These are phyloP conservation scores for Lactarius hatsudake DNA, from an alignment of 768 basidiomycete species.

Conservation along the genomic window DNA sequence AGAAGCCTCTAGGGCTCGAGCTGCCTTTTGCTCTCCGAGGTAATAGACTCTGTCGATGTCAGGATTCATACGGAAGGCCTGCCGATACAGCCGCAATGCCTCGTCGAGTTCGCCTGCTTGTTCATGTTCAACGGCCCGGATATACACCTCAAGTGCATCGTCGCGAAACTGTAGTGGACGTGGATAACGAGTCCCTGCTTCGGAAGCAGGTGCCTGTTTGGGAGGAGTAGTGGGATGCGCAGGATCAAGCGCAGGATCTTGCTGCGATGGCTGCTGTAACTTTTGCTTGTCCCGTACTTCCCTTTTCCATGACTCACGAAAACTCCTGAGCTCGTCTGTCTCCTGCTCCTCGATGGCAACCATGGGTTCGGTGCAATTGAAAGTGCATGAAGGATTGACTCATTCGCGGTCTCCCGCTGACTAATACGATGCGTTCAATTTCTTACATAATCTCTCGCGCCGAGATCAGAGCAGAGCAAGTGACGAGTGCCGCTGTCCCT, in stretches of 20 bases:
- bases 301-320: constrained; percentile 71
- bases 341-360: constrained; percentile 36
- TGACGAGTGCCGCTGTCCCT: not conserved
- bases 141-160: constrained; percentile 64
- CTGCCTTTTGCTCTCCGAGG: constrained; percentile 45
- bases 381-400: not conserved
- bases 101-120: constrained; percentile 72
- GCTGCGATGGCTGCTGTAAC: not conserved
- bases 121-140: constrained; percentile 68
- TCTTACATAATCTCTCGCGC: constrained; percentile 8
- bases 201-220: constrained; percentile 13
- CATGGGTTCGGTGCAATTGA: not conserved
- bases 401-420: not conserved
- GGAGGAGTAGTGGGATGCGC: constrained; percentile 12
- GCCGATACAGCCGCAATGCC: constrained; percentile 72
- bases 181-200: not conserved
- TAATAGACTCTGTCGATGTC: constrained; percentile 73
- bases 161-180: constrained; percentile 31
- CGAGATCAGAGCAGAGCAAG: not conserved
- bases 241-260: not conserved
- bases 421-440: not conserved
- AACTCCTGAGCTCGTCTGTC: constrained; percentile 59
- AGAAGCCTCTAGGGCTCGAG: constrained; percentile 2
- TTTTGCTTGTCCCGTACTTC: constrained; percentile 47
- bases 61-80: constrained; percentile 74